A percentile compares a stretch with the other conserved stretches of the same genome.
phyloP scores from a whole-genome alignment of 768 basidiomycete species.

The Termitomyces sp. region DNA sequence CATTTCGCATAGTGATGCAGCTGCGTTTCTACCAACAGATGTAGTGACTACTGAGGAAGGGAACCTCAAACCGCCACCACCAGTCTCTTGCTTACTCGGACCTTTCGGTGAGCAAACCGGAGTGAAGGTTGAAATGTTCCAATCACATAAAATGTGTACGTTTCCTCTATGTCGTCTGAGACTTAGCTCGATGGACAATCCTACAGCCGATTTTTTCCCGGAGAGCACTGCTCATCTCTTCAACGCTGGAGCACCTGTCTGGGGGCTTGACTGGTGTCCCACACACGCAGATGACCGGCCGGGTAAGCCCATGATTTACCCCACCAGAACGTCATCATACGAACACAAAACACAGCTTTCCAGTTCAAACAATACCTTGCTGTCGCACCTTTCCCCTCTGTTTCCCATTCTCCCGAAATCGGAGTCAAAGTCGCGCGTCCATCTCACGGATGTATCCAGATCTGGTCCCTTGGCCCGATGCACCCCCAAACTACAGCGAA shows the following conservation, averaged over 20 bases:
- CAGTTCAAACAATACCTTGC: slow-evolving; percentile 76
- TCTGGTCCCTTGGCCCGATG: slow-evolving; percentile 59
- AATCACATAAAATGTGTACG: slow-evolving; percentile 54
- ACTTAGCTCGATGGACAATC: not conserved
- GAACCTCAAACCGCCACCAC: slow-evolving; percentile 43
- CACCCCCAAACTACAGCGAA: not conserved
- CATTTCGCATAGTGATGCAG: slow-evolving; percentile 39
- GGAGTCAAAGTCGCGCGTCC: slow-evolving; percentile 55
- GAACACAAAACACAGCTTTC: slow-evolving; percentile 43
- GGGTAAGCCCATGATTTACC: slow-evolving; percentile 30
- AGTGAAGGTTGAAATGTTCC: slow-evolving; percentile 47
- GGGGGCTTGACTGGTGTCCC: slow-evolving; percentile 94
- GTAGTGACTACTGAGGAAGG: slow-evolving; percentile 44
- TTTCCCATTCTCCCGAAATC: slow-evolving; percentile 56
- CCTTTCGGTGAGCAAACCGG: slow-evolving; percentile 47
- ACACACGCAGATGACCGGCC: slow-evolving; percentile 45
- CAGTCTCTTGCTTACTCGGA: slow-evolving; percentile 62
- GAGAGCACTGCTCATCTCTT: slow-evolving; percentile 65
- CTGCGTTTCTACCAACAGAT: slow-evolving; percentile 55
- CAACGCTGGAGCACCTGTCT: slow-evolving; percentile 86
- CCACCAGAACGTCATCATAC: not conserved
- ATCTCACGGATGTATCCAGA: slow-evolving; percentile 68
- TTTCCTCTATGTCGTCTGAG: not conserved
- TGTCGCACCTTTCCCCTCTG: slow-evolving; percentile 67
- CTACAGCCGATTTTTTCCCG: slow-evolving; percentile 52